These are phyloP conservation scores for Acer yangbiense DNA, from an alignment of 345 rosid genomes.

Conservation along the genomic window DNA sequence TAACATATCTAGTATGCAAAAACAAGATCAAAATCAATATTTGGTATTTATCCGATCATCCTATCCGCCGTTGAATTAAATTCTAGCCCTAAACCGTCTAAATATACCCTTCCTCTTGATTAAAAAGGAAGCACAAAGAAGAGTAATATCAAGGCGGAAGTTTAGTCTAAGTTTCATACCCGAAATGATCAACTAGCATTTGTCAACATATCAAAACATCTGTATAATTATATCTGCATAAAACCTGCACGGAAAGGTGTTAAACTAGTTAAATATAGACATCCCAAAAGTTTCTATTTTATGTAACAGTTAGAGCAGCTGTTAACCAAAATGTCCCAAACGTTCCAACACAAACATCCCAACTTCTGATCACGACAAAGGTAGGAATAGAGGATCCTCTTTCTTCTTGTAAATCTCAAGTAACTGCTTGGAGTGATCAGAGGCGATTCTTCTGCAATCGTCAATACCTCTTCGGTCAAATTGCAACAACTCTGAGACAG, in stretches of 20 bases:
- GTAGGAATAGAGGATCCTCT: constrained; percentile 28
- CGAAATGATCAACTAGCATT: no score
- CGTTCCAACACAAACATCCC: no score
- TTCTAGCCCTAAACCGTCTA: background rate
- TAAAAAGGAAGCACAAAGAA: no score
- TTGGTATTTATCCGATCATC: background rate
- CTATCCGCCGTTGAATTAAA: background rate
- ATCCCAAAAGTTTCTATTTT: background rate
- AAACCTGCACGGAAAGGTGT: background rate
- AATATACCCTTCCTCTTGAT: no score
- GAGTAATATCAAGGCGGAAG: background rate
- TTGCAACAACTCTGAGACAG: constrained; percentile 24
- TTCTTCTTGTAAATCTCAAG: constrained; percentile 32
- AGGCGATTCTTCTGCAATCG: constrained; percentile 31
- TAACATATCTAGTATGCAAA: background rate
- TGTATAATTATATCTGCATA: background rate
- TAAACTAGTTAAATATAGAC: background rate
- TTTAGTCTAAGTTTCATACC: background rate
- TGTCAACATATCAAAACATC: no score
- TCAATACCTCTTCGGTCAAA: constrained; percentile 19
- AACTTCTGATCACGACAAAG: background rate
- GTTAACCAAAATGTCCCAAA: background rate
- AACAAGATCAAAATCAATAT: background rate
- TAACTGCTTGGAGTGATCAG: constrained; percentile 23
- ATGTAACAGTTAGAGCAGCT: background rate